Conservation (phyloP, 768 basidiomycete species). For the Saitozyma sp. region DNA sequence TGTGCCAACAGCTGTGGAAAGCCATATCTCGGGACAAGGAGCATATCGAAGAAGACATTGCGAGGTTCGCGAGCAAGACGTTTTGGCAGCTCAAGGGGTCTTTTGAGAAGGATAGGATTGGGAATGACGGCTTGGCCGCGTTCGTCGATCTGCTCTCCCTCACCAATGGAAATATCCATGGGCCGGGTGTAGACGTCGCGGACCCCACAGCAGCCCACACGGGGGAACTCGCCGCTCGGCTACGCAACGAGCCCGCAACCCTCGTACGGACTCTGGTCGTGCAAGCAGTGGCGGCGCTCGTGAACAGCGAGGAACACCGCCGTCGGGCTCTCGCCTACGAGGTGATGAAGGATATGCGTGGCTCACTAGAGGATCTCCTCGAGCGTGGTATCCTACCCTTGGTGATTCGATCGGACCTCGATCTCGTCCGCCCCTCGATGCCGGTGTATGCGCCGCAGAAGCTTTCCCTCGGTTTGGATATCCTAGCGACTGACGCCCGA, state of each 20-base stretch:
- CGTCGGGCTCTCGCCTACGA: not conserved
- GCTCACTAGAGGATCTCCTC: not conserved
- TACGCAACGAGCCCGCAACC: slow-evolving; percentile 1
- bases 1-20: too few species aligned
- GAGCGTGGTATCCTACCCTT: not conserved
- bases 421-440: not conserved
- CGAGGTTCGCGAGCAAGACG: slow-evolving; percentile 48
- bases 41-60: too few species aligned
- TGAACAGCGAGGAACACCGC: not conserved
- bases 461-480: not conserved
- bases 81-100: slow-evolving; percentile 82
- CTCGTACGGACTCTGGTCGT: slow-evolving; percentile 3
- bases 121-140: slow-evolving; percentile 15
- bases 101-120: slow-evolving; percentile 59
- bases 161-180: slow-evolving; percentile 24
- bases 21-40: too few species aligned
- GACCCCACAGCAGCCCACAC: not conserved
- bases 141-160: slow-evolving; percentile 29
- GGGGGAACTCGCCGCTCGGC: not conserved
- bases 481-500: not conserved
- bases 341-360: not conserved
- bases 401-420: not conserved
- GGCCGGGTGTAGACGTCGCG: not conserved
- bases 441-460: not conserved
- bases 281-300: not conserved